Base-by-base conservation (phyloP, 257 asterid species). In the Echites panduratus region DNA sequence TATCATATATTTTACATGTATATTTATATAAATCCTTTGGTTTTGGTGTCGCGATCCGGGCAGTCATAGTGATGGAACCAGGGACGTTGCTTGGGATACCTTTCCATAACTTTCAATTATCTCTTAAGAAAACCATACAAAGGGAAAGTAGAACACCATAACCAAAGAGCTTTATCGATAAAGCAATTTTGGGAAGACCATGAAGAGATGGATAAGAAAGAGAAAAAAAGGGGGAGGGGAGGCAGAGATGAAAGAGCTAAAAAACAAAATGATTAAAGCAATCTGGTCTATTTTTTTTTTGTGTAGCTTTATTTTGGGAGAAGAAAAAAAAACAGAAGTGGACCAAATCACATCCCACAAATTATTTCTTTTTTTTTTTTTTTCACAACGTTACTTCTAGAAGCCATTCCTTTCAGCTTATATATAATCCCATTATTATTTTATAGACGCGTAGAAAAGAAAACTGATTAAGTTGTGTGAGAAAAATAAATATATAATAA, bases 1-100 rank as follows among this genome's bases (percentile, higher is more conserved):
- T n/a, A n/a, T n/a, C n/a, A n/a, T n/a, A n/a, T n/a, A n/a, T n/a
- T n/a, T n/a, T n/a, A n/a, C n/a, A n/a, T n/a, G n/a, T n/a, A n/a
- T n/a, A n/a, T n/a, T n/a, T n/a, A n/a, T n/a, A n/a, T n/a, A n/a
- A n/a, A n/a, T n/a, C n/a, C n/a, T n/a, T n/a, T 59, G 41, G 43
- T 50, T 50, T 59, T 62, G 40, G 64, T 58, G 40, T 19, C 40
- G 20, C 9, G 24, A 5, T 56, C 32, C 35, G 63, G 63, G 63
- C 13, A 56, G 35, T 27, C 49, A 10, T 66, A 24, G 44, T 48
- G 4, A 9, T 47, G 72, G 59, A 27, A 47, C 0, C 7, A 14
- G 35, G 17, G 72, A 32, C 38, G 19, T 53, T 32, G 62, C 61
- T 69, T 69, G 41, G 73, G 73, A 69, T 62, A 6, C 73, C 16